Evolutionary conservation across 495 filamentous ascomycete genomes (phyloP), one percentile per base, ranked within the genome.

Genomic region (Penicillium argentinense): DNA sequence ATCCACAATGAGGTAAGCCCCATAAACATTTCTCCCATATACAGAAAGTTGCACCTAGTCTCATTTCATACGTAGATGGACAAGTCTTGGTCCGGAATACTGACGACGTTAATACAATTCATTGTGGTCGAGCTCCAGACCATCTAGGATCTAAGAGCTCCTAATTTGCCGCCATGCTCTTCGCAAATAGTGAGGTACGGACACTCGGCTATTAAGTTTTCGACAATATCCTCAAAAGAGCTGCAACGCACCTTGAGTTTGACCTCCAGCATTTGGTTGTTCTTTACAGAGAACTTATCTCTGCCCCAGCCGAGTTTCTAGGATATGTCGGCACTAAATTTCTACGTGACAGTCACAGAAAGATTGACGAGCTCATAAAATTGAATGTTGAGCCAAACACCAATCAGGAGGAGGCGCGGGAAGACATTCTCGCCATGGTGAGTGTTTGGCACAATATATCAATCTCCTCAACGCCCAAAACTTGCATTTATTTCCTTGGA

Each of bases 381-480:
- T n/a, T 22, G 4, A 39, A 28, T 16, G 30, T 53, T 19, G 38
- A 47, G 17, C 5, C 5, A 2, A 42, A 43, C 14, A 11, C 21
- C 9, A 42, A 53, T 39, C 12, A 42, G 8, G 6, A 18, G 11
- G 28, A 42, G 1, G 50, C 37, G 18, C 28, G 50, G 7, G 50
- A 42, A 37, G 50, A 53, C 16, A 32, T 53, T 2, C 32, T 53
- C 5, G 50, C 50, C 5, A 38, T 53, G 43, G 23, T 53, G 12
- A 53, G 50, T 38, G 50, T 36, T 39, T 53, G 22, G 43, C 50
- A 7, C 38, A 42, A 11, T 53, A 47, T 47, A 28, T 53, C 23
- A 53, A 53, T 43, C 30, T 53, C 5, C 32, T 53, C 11, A 53
- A 53, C 47, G 50, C 50, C 7, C 50, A 53, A 43, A 53, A 53